A percentile compares a stretch with the other conserved stretches of the same genome.
Conservation (phyloP, 179 eudicot genomes). For the Monotropa hypopitys region DNA sequence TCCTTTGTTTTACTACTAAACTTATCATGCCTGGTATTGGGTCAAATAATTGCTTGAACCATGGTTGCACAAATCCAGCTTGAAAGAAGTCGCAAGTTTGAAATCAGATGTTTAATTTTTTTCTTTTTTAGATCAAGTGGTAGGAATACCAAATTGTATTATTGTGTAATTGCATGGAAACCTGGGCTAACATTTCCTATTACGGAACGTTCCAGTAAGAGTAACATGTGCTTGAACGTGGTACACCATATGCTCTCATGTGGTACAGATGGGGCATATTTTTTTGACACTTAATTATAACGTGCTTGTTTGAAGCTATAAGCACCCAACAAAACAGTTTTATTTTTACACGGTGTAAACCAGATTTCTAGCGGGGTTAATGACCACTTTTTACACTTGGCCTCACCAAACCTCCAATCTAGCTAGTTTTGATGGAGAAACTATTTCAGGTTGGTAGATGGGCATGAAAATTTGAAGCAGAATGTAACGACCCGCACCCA, state of each 20-base stretch:
- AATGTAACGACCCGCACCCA: too few relatives aligned
- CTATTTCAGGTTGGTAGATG: neutral
- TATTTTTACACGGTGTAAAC: neutral
- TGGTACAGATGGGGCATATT: neutral
- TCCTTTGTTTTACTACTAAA: neutral
- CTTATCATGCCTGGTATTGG: neutral
- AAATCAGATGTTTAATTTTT: neutral
- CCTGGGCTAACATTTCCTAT: neutral
- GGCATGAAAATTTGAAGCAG: neutral
- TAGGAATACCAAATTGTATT: neutral
- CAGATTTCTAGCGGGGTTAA: neutral
- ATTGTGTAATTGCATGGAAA: neutral
- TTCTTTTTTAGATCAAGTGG: neutral
- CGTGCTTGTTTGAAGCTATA: neutral
- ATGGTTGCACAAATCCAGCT: neutral
- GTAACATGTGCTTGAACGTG: neutral
- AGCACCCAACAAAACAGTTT: neutral
- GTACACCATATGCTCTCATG: neutral
- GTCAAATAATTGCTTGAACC: conserved; percentile 1
- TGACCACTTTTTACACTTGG: neutral
- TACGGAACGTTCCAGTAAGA: neutral
- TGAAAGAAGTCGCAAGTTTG: neutral
- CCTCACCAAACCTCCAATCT: neutral
- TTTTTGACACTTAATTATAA: neutral
- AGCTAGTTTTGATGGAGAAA: neutral